A percentile compares a stretch with the other conserved stretches of the same genome.
These are phyloP conservation scores for Ganoderma lingzhi DNA, from an alignment of 1,284 basidiomycete species.

Conservation along the genomic window DNA sequence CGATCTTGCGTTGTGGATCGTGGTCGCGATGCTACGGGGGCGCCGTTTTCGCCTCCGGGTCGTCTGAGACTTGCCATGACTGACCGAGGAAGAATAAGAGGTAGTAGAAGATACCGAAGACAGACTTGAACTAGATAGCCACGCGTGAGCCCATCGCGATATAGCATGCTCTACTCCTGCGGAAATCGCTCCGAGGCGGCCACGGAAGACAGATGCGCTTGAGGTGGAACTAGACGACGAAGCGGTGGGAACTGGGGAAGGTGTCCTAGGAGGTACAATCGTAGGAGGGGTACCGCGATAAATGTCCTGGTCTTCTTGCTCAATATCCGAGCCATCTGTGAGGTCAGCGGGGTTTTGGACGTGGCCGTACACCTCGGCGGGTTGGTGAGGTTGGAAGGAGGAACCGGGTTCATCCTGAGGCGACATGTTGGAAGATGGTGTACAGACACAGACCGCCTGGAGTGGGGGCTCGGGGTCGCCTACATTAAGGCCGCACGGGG, in stretches of 20 bases:
- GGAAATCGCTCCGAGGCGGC: constrained; percentile 50
- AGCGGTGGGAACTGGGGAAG: constrained; percentile 41
- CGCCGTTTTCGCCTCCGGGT: constrained; percentile 51
- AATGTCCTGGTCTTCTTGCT: constrained; percentile 58
- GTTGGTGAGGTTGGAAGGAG: constrained; percentile 25
- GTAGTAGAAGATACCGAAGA: constrained; percentile 53
- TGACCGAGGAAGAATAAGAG: constrained; percentile 46
- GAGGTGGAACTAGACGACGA: constrained; percentile 46
- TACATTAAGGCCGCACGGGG: constrained; percentile 27
- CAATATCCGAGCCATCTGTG: constrained; percentile 33
- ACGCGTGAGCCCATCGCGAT: constrained; percentile 53
- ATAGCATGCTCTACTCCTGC: constrained; percentile 56
- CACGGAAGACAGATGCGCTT: constrained; percentile 43
- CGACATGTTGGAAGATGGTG: constrained; percentile 21
- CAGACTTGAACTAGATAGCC: constrained; percentile 53
- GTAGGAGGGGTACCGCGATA: constrained; percentile 61
- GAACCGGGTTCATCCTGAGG: constrained; percentile 25
- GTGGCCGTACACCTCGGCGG: constrained; percentile 32
- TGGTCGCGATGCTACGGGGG: constrained; percentile 53
- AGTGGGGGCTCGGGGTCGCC: constrained; percentile 13
- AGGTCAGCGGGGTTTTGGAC: constrained; percentile 28
- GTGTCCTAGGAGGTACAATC: constrained; percentile 39
- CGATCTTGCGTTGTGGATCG: constrained; percentile 56
- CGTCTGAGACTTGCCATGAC: constrained; percentile 47
- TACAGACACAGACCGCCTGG: constrained; percentile 6